These are phyloP conservation scores for Tylopilus subfusipes DNA, from an alignment of 768 basidiomycete genomes.

Conservation along the genomic window DNA sequence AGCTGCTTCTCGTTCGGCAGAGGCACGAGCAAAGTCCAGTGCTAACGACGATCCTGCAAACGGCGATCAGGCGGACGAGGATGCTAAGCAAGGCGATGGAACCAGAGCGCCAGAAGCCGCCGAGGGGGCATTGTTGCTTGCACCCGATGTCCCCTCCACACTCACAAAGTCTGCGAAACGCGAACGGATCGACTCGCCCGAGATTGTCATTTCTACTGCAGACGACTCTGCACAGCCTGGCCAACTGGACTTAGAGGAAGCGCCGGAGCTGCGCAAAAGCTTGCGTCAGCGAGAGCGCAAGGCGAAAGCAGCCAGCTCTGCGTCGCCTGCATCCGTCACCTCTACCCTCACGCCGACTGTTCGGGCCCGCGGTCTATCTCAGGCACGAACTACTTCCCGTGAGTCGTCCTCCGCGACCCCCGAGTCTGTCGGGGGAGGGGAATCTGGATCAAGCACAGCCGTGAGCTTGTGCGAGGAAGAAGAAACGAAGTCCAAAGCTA, in stretches of 20 bases:
- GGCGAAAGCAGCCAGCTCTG: slow-evolving; percentile 15
- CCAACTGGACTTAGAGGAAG: slow-evolving; percentile 18
- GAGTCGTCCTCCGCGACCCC: slow-evolving; percentile 21
- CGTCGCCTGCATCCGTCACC: slow-evolving; percentile 27
- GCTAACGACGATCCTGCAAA: not conserved
- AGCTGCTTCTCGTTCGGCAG: slow-evolving; percentile 6
- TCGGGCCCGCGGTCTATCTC: slow-evolving; percentile 20
- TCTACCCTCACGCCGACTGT: slow-evolving; percentile 31
- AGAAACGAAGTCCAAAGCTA: slow-evolving; percentile 19
- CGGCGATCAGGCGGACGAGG: slow-evolving; percentile 7
- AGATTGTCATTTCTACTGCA: not conserved
- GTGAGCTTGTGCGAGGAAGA: slow-evolving; percentile 31
- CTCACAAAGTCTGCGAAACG: slow-evolving; percentile 19
- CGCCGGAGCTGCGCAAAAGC: slow-evolving; percentile 27
- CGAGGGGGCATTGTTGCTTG: slow-evolving; percentile 15
- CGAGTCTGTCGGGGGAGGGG: slow-evolving; percentile 26
- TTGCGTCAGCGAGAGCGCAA: slow-evolving; percentile 30
- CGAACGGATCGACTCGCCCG: slow-evolving; percentile 21
- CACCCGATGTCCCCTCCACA: slow-evolving; percentile 10
- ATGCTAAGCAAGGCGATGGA: slow-evolving; percentile 1
- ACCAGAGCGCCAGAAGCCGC: not conserved
- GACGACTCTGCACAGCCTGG: slow-evolving; percentile 14
- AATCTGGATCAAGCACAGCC: slow-evolving; percentile 34
- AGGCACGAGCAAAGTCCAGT: slow-evolving; percentile 2
- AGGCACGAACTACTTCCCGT: slow-evolving; percentile 21